Conservation (phyloP, 2,329 filamentous ascomycete genomes). For the Septoria linicola region DNA sequence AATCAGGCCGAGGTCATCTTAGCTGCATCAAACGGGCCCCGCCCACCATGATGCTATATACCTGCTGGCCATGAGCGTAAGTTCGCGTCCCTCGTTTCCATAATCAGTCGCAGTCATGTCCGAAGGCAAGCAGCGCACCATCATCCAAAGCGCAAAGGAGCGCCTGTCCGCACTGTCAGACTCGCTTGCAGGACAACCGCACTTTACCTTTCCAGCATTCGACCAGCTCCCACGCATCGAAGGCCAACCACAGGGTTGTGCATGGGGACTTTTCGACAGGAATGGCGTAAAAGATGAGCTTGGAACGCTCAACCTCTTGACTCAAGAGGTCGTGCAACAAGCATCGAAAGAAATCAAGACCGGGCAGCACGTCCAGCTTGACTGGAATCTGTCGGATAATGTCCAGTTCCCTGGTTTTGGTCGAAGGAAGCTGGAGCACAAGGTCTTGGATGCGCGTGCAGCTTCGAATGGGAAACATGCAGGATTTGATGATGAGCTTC, state of each 20-base stretch:
- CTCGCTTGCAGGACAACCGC: conserved; percentile 19
- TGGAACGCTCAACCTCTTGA: conserved; percentile 61
- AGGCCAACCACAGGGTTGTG: conserved; percentile 27
- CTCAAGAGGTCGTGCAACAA: conserved; percentile 53
- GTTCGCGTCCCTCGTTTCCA: neutral
- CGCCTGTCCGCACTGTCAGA: conserved; percentile 28
- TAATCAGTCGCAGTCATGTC: conserved; percentile 15
- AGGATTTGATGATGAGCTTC: conserved; percentile 61
- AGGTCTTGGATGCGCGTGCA: conserved; percentile 14
- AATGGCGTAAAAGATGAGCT: conserved; percentile 52
- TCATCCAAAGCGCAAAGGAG: conserved; percentile 26
- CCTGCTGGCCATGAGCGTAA: too few relatives aligned
- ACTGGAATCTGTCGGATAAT: conserved; percentile 59
- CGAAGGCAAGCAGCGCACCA: conserved; percentile 23
- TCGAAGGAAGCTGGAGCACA: conserved; percentile 42
- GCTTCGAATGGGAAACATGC: conserved; percentile 40
- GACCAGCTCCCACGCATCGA: conserved; percentile 29
- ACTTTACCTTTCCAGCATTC: conserved; percentile 28
- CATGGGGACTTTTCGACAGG: conserved; percentile 24
- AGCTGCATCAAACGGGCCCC: too few relatives aligned
- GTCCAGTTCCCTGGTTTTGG: conserved; percentile 54
- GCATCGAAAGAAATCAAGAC: conserved; percentile 53
- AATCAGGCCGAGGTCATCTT: too few relatives aligned
- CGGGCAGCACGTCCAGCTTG: conserved; percentile 57
- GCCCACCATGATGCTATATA: too few relatives aligned